Percentiles rank a stretch among this genome's conserved stretches.
Conservation (phyloP, 108 stramenopile genomes). For the Discostella stelligeroides region DNA sequence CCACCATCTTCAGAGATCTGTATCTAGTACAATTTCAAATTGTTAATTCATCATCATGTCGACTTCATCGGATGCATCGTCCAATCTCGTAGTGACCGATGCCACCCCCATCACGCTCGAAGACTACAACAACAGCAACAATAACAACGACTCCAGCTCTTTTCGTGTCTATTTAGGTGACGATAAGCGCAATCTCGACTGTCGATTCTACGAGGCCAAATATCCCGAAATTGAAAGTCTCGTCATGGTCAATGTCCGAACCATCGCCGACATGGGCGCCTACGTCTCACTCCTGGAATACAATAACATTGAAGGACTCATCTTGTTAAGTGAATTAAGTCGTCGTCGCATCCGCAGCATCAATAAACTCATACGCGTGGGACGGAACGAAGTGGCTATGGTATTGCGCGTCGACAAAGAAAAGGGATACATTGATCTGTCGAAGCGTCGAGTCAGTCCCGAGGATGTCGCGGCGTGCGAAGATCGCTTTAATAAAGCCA, state of each 20-base stretch:
- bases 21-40: background rate
- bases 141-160: constrained; percentile 25
- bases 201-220: constrained; percentile 97
- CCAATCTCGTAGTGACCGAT: constrained; percentile 1
- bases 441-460: constrained; percentile 95
- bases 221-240: constrained; percentile 96
- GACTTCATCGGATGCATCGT: too few species aligned
- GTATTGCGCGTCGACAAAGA: constrained; percentile 99
- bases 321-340: constrained; percentile 94
- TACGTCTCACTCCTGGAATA: constrained; percentile 98
- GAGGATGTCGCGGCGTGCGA: constrained; percentile 99
- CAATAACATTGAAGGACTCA: constrained; percentile 99
- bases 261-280: constrained; percentile 99
- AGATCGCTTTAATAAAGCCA: constrained; percentile 96
- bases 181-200: constrained; percentile 88
- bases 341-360: constrained; percentile 98
- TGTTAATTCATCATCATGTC: background rate
- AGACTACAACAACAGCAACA: constrained; percentile 21
- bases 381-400: constrained; percentile 99
- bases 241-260: constrained; percentile 96
- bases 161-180: constrained; percentile 85
- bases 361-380: constrained; percentile 98
- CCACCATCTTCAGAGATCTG: too few species aligned
- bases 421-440: constrained; percentile 99
- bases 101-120: constrained; percentile 54